phyloP scores from a whole-genome alignment of 2,329 filamentous ascomycete species.

The Sporothrix schenckii region DNA sequence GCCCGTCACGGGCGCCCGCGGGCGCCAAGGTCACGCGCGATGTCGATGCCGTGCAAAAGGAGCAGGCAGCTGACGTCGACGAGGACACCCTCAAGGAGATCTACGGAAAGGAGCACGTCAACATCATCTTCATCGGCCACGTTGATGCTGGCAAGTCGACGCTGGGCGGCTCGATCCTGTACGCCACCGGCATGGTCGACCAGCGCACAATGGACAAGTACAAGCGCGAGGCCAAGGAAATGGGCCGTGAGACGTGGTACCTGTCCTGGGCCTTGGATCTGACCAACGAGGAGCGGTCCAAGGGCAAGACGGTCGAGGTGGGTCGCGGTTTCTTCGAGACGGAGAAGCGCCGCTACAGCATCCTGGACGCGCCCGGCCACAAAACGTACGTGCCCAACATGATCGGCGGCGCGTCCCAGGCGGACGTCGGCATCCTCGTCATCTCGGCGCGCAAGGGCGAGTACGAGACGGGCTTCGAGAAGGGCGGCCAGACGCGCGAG shows the following conservation, averaged over 20 bases:
- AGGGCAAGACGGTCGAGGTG: slow-evolving; percentile 98
- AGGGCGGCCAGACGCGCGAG: slow-evolving; percentile 94
- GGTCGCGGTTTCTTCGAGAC: slow-evolving; percentile 96
- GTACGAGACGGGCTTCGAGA: slow-evolving; percentile 97
- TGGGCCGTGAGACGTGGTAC: slow-evolving; percentile 97
- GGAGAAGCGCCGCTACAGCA: slow-evolving; percentile 92
- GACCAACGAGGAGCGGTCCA: slow-evolving; percentile 92
- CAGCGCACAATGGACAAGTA: slow-evolving; percentile 98
- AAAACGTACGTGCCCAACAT: slow-evolving; percentile 98
- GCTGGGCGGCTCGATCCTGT: slow-evolving; percentile 88
- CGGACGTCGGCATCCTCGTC: slow-evolving; percentile 91
- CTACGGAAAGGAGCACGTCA: slow-evolving; percentile 90
- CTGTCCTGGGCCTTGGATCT: slow-evolving; percentile 97
- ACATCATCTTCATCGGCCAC: slow-evolving; percentile 95
- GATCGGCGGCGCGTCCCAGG: slow-evolving; percentile 90
- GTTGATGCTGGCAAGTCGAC: slow-evolving; percentile 99
- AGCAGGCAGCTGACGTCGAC: slow-evolving; percentile 74
- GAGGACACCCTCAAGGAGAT: slow-evolving; percentile 83
- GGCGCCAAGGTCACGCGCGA: slow-evolving; percentile 63
- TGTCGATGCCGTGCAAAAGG: slow-evolving; percentile 80
- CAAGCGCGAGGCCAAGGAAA: slow-evolving; percentile 93
- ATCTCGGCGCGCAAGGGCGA: slow-evolving; percentile 97
- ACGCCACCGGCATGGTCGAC: slow-evolving; percentile 97
- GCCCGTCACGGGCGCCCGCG: slow-evolving; percentile 62
- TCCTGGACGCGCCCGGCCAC: slow-evolving; percentile 94